These are phyloP conservation scores for Fraxinus nigra DNA, from an alignment of 305 asterid genomes.

Conservation along the genomic window DNA sequence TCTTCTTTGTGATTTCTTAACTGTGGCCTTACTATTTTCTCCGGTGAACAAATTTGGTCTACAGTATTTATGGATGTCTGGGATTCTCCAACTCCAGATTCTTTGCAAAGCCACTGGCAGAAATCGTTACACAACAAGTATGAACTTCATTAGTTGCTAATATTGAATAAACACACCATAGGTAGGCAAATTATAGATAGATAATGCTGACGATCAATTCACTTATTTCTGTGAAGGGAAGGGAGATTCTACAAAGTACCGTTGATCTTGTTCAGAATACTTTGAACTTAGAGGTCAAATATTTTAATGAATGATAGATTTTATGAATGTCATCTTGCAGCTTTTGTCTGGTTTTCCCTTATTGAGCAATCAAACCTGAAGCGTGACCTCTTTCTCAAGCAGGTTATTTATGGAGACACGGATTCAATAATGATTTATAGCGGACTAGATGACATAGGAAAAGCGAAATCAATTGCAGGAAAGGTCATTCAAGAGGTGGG, in stretches of 20 bases:
- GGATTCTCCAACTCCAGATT: conserved; percentile 97
- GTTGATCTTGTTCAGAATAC: conserved; percentile 86
- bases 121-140: conserved; percentile 90
- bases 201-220: conserved; percentile 25
- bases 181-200: conserved; percentile 18
- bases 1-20: conserved; percentile 14
- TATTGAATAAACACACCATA: conserved; percentile 6
- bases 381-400: conserved; percentile 28
- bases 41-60: conserved; percentile 18
- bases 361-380: conserved; percentile 24
- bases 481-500: conserved; percentile 91
- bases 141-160: conserved; percentile 21
- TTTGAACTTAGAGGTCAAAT: conserved; percentile 76
- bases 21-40: conserved; percentile 16
- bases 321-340: conserved; percentile 4
- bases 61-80: conserved; percentile 97
- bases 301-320: conserved; percentile 15
- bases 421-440: conserved; percentile 97
- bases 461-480: conserved; percentile 76
- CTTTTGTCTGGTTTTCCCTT: conserved; percentile 13
- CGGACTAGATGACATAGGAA: conserved; percentile 88
- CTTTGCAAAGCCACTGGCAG: conserved; percentile 94
- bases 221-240: conserved; percentile 60
- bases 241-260: conserved; percentile 95
- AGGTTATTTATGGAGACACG: conserved; percentile 99